Evolutionary conservation across 768 basidiomycete genomes (phyloP).

Genomic region (Psilocybe tampanensis): DNA sequence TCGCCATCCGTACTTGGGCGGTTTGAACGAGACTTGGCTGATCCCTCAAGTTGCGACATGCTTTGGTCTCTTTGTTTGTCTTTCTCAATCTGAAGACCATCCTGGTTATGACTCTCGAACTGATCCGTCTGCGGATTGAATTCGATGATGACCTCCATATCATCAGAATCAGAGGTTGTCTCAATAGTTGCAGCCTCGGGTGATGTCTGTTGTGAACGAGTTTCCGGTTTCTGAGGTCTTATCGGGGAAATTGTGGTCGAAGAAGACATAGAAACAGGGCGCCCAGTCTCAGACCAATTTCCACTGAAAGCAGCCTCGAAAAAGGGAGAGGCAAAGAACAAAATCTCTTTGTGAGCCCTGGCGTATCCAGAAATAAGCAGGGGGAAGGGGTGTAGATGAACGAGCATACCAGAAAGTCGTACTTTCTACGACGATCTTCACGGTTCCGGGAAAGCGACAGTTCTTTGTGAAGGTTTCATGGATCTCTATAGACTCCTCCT

Average conservation of each 20-base stretch:
- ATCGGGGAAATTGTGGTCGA: constrained; percentile 85
- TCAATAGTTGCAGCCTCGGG: constrained; percentile 41
- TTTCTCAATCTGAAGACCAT: constrained; percentile 23
- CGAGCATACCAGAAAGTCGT: constrained; percentile 85
- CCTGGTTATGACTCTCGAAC: constrained; percentile 34
- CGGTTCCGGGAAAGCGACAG: constrained; percentile 75
- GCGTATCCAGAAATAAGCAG: constrained; percentile 6
- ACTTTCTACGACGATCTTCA: constrained; percentile 88
- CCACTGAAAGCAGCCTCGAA: constrained; percentile 91
- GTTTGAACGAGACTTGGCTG: not conserved
- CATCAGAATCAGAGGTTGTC: constrained; percentile 37
- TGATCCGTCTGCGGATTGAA: constrained; percentile 36
- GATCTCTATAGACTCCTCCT: constrained; percentile 74
- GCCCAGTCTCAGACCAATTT: constrained; percentile 88
- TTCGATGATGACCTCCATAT: constrained; percentile 45
- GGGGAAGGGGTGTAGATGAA: not conserved
- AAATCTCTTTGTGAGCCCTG: constrained; percentile 91
- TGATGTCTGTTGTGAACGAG: constrained; percentile 31
- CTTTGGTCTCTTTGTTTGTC: constrained; percentile 50
- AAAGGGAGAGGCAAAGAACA: constrained; percentile 94
- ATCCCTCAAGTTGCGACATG: constrained; percentile 63
- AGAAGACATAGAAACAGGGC: constrained; percentile 78
- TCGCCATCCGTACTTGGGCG: not conserved
- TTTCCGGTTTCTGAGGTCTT: constrained; percentile 15
- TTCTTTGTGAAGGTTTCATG: constrained; percentile 77